A percentile compares a stretch with the other conserved stretches of the same genome.
These are phyloP conservation scores for Pseudogymnoascus sp. DNA, from an alignment of 2,329 filamentous ascomycete genomes.

Conservation along the genomic window DNA sequence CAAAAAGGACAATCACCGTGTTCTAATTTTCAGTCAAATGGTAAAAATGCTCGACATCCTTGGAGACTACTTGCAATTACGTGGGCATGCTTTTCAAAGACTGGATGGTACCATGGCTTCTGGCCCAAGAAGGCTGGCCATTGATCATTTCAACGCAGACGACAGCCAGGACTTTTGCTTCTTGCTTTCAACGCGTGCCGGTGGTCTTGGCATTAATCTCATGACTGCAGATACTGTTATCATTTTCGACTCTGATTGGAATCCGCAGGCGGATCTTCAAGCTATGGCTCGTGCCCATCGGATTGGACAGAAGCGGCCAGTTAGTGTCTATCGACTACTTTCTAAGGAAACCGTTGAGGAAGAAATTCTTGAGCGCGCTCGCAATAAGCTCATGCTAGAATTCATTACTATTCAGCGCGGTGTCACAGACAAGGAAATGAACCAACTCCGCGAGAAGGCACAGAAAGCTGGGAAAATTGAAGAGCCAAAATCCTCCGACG, in stretches of 20 bases:
- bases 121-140: constrained; percentile 79
- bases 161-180: constrained; percentile 96
- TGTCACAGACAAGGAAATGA: constrained; percentile 86
- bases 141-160: constrained; percentile 97
- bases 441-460: constrained; percentile 65
- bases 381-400: constrained; percentile 95
- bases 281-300: constrained; percentile 97
- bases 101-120: constrained; percentile 92
- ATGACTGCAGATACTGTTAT: constrained; percentile 99
- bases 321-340: constrained; percentile 92
- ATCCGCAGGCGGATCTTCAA: constrained; percentile 94
- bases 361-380: constrained; percentile 89
- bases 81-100: constrained; percentile 91
- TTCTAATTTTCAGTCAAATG: constrained; percentile 99
- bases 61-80: constrained; percentile 83
- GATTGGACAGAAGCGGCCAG: constrained; percentile 92
- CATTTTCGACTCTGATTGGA: constrained; percentile 98
- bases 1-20: constrained; percentile 86
- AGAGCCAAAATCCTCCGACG: constrained; percentile 83
- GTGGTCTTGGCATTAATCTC: constrained; percentile 95
- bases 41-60: constrained; percentile 97
- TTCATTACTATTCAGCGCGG: constrained; percentile 96
- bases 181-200: constrained; percentile 85
- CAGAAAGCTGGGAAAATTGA: constrained; percentile 69
- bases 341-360: constrained; percentile 98